These are phyloP conservation scores for Leucocoprinus leucothites DNA, from an alignment of 768 basidiomycete genomes.

Conservation along the genomic window DNA sequence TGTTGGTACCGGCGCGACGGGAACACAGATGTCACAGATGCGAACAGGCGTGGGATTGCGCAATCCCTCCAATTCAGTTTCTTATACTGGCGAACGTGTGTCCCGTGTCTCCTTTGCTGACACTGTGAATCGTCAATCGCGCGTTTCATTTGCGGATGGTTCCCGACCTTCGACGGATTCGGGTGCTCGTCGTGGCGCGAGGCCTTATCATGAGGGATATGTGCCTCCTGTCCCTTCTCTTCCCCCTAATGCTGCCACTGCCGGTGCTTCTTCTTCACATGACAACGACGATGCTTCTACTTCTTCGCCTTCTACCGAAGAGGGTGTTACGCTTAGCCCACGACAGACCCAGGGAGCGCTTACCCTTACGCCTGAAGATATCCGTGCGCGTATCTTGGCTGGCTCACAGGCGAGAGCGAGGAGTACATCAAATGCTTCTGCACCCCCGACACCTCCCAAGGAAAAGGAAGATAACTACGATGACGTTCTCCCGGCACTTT, in stretches of 20 bases:
- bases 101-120: slow-evolving; percentile 72
- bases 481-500: slow-evolving; percentile 67
- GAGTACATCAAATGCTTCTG: slow-evolving; percentile 1
- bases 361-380: slow-evolving; percentile 58
- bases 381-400: slow-evolving; percentile 47
- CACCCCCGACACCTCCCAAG: neutral
- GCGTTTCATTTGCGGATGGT: slow-evolving; percentile 37
- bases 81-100: slow-evolving; percentile 30
- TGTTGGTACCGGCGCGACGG: slow-evolving; percentile 35
- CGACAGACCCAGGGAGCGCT: slow-evolving; percentile 39
- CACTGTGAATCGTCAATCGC: slow-evolving; percentile 36
- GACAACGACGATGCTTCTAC: slow-evolving; percentile 15
- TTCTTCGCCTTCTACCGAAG: slow-evolving; percentile 7
- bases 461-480: slow-evolving; percentile 33
- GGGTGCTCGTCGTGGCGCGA: slow-evolving; percentile 24
- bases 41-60: slow-evolving; percentile 53
- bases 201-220: slow-evolving; percentile 39
- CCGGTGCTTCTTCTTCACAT: neutral
- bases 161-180: slow-evolving; percentile 39
- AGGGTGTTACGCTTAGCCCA: slow-evolving; percentile 26
- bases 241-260: slow-evolving; percentile 16
- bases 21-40: slow-evolving; percentile 36
- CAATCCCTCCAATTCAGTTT: slow-evolving; percentile 37
- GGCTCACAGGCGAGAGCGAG: slow-evolving; percentile 15
- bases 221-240: slow-evolving; percentile 41